phyloP scores from a whole-genome alignment of 1,284 basidiomycete species.

The Pyrrhoderma lamaoense region DNA sequence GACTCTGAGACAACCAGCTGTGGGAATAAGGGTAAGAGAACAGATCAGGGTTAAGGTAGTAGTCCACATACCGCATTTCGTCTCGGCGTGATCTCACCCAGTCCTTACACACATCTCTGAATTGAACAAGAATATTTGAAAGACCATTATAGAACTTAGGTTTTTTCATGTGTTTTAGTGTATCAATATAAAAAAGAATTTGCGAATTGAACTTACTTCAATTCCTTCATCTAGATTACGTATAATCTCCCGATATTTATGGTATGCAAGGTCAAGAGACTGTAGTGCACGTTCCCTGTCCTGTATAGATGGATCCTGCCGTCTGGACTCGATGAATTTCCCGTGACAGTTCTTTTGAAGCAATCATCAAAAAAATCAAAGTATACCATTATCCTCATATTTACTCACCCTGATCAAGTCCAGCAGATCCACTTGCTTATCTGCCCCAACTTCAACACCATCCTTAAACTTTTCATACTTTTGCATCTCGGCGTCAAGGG shows the following conservation, averaged over 20 bases:
- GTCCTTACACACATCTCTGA: constrained; percentile 56
- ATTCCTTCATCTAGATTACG: constrained; percentile 86
- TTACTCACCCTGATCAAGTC: constrained; percentile 57
- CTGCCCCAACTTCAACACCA: constrained; percentile 54
- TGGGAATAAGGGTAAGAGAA: neutral
- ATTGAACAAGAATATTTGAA: constrained; percentile 57
- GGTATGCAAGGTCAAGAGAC: constrained; percentile 82
- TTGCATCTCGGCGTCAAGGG: constrained; percentile 69
- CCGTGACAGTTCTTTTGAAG: constrained; percentile 59
- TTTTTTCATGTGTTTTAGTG: neutral
- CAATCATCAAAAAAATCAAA: neutral
- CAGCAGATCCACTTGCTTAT: constrained; percentile 60
- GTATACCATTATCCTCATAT: neutral
- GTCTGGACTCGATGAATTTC: constrained; percentile 72
- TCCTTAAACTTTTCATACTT: constrained; percentile 76
- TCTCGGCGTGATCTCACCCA: constrained; percentile 68
- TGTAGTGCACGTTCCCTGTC: constrained; percentile 82
- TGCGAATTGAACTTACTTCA: constrained; percentile 42
- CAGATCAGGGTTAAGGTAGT: neutral
- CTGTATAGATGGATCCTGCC: constrained; percentile 72
- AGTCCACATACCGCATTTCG: constrained; percentile 31
- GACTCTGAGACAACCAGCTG: constrained; percentile 19
- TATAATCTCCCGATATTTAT: constrained; percentile 82
- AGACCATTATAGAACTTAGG: constrained; percentile 80
- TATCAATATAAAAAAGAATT: neutral